A percentile compares a stretch with the other conserved stretches of the same genome.
Evolutionary conservation across 805 yeast genomes (phyloP).

Genomic region (Candida peoriensis): DNA sequence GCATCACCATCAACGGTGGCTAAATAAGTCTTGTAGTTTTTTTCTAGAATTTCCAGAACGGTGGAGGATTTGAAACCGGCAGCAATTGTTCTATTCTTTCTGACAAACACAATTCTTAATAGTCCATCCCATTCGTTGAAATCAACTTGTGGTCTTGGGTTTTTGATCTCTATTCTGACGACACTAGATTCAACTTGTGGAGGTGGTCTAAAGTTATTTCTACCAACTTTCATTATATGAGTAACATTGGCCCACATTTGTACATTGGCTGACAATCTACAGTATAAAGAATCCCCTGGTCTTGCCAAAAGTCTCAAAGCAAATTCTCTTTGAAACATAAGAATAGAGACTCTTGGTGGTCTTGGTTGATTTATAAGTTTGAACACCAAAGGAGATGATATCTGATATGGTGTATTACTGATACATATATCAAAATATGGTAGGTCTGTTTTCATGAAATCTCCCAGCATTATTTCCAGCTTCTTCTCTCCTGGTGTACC

Average conservation of each 20-base stretch:
- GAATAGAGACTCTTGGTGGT: conserved; percentile 91
- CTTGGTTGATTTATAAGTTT: conserved; percentile 83
- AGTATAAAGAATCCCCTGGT: conserved; percentile 93
- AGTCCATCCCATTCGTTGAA: conserved; percentile 97
- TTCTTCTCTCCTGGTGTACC: conserved; percentile 94
- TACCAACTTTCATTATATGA: conserved; percentile 97
- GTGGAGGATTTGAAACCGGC: conserved; percentile 88
- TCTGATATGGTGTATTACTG: conserved; percentile 96
- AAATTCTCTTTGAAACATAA: conserved; percentile 97
- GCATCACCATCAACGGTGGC: conserved; percentile 40
- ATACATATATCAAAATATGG: conserved; percentile 96
- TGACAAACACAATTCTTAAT: conserved; percentile 82
- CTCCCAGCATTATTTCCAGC: conserved; percentile 88
- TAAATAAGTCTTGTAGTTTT: conserved; percentile 79
- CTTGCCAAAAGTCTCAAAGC: conserved; percentile 90
- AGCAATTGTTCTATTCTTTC: conserved; percentile 88
- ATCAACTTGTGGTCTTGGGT: conserved; percentile 91
- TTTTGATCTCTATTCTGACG: conserved; percentile 86
- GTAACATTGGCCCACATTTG: conserved; percentile 99
- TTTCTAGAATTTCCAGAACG: conserved; percentile 75
- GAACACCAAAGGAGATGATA: conserved; percentile 94
- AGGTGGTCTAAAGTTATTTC: conserved; percentile 95
- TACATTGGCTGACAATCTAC: conserved; percentile 91
- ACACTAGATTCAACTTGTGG: conserved; percentile 98
- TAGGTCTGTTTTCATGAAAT: conserved; percentile 90